Evolutionary conservation across 257 asterid species (phyloP).

Genomic region (Solanum ahanhuiri): DNA sequence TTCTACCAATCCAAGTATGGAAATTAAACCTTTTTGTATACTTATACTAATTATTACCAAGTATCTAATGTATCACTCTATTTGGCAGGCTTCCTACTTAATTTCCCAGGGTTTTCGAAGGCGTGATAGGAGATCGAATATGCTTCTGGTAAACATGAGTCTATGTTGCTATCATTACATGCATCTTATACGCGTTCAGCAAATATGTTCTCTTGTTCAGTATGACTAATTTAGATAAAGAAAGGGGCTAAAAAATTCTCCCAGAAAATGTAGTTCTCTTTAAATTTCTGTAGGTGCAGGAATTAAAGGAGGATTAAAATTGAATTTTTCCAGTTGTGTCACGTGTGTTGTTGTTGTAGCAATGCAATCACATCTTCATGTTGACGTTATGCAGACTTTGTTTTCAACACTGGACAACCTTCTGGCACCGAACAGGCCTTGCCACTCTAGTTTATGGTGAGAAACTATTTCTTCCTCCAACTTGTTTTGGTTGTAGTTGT

Average conservation of each 20-base stretch:
- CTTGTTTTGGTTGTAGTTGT: background rate
- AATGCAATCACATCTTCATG: background rate
- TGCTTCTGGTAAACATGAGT: slow-evolving; percentile 16
- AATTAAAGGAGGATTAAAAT: background rate
- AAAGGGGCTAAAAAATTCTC: background rate
- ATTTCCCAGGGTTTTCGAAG: slow-evolving; percentile 20
- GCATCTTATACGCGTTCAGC: background rate
- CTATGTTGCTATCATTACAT: background rate
- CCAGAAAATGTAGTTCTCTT: background rate
- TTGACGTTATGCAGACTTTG: slow-evolving; percentile 8
- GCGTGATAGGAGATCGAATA: slow-evolving; percentile 22
- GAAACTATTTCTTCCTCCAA: background rate
- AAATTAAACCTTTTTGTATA: background rate
- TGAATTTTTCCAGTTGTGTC: background rate
- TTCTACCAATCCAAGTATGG: slow-evolving; percentile 22
- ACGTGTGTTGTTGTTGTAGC: background rate
- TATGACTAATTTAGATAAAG: background rate
- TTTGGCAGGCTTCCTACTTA: slow-evolving; percentile 23
- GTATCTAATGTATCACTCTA: background rate
- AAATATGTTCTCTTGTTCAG: background rate
- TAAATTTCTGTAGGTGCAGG: background rate
- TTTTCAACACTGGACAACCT: slow-evolving; percentile 24
- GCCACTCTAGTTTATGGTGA: slow-evolving; percentile 26
- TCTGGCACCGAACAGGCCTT: slow-evolving; percentile 21
- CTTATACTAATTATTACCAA: background rate